These are phyloP conservation scores for Colletotrichum lentis DNA, from an alignment of 2,329 filamentous ascomycete genomes.

Conservation along the genomic window DNA sequence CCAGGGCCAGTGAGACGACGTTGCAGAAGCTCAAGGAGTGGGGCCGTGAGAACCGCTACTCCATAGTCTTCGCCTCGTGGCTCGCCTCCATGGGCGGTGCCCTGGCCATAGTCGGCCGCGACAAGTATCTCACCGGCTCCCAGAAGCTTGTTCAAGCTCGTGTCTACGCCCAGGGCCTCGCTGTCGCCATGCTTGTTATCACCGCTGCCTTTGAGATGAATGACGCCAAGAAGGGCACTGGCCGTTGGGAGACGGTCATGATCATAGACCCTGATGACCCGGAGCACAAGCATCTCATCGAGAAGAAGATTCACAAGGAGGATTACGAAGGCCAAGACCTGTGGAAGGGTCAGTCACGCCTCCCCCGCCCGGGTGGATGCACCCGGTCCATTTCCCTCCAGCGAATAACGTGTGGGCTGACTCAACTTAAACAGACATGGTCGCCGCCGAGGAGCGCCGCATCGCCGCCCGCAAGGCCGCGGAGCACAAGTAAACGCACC, in stretches of 20 bases:
- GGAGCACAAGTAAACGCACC: constrained; percentile 20
- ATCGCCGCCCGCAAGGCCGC: constrained; percentile 51
- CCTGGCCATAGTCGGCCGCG: constrained; percentile 78
- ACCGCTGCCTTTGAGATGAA: constrained; percentile 81
- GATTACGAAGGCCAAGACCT: constrained; percentile 88
- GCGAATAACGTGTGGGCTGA: constrained; percentile 5
- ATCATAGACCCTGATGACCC: constrained; percentile 83
- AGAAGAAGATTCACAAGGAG: constrained; percentile 89
- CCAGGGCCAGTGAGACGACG: constrained; percentile 63
- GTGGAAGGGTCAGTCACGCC: constrained; percentile 75
- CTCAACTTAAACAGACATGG: constrained; percentile 70
- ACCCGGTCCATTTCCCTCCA: background rate
- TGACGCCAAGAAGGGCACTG: constrained; percentile 79
- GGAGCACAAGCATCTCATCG: constrained; percentile 81
- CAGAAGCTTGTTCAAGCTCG: constrained; percentile 95
- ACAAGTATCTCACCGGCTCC: constrained; percentile 74
- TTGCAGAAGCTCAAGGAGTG: constrained; percentile 73
- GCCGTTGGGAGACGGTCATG: constrained; percentile 85
- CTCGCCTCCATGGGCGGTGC: constrained; percentile 79
- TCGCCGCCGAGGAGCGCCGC: constrained; percentile 77
- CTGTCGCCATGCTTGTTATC: constrained; percentile 82
- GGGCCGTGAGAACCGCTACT: constrained; percentile 83
- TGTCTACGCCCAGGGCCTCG: constrained; percentile 92
- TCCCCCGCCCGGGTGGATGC: background rate
- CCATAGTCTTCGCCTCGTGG: constrained; percentile 85